phyloP scores from a whole-genome alignment of 1,284 basidiomycete genomes.

The Cryptococcus jaspeensis region DNA sequence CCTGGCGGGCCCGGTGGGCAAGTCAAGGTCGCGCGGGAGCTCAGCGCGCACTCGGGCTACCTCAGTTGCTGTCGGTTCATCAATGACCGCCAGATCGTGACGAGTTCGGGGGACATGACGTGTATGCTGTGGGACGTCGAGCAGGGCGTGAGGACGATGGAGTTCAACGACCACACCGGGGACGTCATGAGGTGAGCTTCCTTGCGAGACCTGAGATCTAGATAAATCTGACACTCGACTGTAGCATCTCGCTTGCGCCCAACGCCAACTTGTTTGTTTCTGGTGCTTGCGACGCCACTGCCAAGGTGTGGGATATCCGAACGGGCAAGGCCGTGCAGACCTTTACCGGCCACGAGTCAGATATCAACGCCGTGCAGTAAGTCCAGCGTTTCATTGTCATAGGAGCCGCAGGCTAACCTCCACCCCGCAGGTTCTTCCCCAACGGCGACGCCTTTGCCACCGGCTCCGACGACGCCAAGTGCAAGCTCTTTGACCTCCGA shows the following conservation, averaged over 20 bases:
- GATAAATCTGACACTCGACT: neutral
- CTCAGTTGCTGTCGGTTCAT: constrained; percentile 97
- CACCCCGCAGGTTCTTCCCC: constrained; percentile 91
- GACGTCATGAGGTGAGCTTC: constrained; percentile 91
- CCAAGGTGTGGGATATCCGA: constrained; percentile 98
- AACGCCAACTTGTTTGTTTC: constrained; percentile 96
- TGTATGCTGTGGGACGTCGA: constrained; percentile 99
- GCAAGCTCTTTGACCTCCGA: constrained; percentile 95
- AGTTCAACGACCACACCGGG: constrained; percentile 98
- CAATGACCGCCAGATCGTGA: constrained; percentile 97
- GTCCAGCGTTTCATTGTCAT: constrained; percentile 47
- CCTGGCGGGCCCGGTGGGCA: constrained; percentile 45
- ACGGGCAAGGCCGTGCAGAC: constrained; percentile 96
- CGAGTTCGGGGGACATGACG: constrained; percentile 97
- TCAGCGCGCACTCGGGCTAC: constrained; percentile 96
- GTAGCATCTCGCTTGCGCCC: constrained; percentile 88
- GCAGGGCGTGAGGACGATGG: constrained; percentile 88
- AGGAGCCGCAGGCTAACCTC: neutral
- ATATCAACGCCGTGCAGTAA: constrained; percentile 97
- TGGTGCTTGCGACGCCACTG: constrained; percentile 95
- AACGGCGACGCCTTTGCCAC: constrained; percentile 98
- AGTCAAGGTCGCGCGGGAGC: constrained; percentile 67
- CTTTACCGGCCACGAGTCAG: constrained; percentile 97
- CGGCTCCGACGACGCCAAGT: constrained; percentile 97
- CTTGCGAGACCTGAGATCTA: neutral